Conservation (phyloP, 164 flowering plant genomes). For the Taxillus chinensis region DNA sequence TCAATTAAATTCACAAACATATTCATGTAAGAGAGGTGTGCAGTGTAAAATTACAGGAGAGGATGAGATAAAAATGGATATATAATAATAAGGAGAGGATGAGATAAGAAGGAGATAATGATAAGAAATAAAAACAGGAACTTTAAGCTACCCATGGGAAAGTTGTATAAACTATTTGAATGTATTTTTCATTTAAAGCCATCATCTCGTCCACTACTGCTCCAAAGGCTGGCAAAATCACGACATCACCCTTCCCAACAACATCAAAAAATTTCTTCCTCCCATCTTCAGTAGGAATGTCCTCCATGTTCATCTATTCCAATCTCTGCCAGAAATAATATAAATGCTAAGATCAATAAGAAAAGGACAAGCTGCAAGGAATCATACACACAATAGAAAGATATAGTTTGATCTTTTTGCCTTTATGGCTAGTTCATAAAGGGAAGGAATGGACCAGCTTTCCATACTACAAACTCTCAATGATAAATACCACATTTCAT, state of each 20-base stretch:
- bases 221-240: slow-evolving; percentile 95
- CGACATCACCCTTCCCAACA: slow-evolving; percentile 83
- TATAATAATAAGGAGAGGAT: too few species aligned
- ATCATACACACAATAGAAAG: background rate
- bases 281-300: slow-evolving; percentile 64
- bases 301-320: slow-evolving; percentile 79
- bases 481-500: too few species aligned
- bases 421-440: too few species aligned
- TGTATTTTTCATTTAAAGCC: slow-evolving; percentile 58
- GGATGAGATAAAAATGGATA: too few species aligned
- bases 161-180: slow-evolving; percentile 98
- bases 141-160: slow-evolving; percentile 80
- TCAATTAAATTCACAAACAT: slow-evolving; percentile 4
- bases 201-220: slow-evolving; percentile 94
- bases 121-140: too few species aligned
- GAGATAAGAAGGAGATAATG: background rate
- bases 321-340: slow-evolving; percentile 40
- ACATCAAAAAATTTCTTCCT: slow-evolving; percentile 77
- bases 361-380: background rate
- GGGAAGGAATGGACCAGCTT: too few species aligned
- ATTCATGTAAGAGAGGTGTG: background rate
- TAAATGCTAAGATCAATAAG: background rate
- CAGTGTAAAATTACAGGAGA: too few species aligned
- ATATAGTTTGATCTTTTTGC: too few species aligned
- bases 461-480: too few species aligned